phyloP scores from a whole-genome alignment of 2,329 filamentous ascomycete genomes.

The Dothideomycetes sp. region DNA sequence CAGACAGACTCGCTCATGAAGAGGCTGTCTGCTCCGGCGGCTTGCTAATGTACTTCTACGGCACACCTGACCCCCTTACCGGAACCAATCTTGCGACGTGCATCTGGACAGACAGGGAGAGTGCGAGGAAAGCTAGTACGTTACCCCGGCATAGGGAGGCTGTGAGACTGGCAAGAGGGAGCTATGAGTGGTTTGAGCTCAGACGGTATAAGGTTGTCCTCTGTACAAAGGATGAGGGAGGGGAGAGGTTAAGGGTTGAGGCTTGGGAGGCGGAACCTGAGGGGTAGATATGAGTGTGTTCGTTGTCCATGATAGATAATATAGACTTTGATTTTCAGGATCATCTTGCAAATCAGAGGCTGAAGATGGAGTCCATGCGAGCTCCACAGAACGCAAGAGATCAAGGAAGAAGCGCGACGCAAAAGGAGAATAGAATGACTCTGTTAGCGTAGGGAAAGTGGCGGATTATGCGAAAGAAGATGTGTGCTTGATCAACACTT shows the following conservation, averaged over 20 bases:
- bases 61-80: background rate
- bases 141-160: background rate
- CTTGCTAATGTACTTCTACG: constrained; percentile 1
- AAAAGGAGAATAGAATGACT: too few relatives aligned
- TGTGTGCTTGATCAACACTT: too few relatives aligned
- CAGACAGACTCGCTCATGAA: background rate
- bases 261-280: background rate
- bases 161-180: background rate
- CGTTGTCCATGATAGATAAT: too few relatives aligned
- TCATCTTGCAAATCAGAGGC: too few relatives aligned
- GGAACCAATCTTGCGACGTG: background rate
- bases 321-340: too few relatives aligned
- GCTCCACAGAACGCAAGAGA: too few relatives aligned
- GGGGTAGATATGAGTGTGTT: too few relatives aligned
- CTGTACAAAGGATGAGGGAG: too few relatives aligned
- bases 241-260: background rate
- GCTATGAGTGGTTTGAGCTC: background rate
- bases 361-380: too few relatives aligned
- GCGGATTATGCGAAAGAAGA: too few relatives aligned
- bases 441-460: too few relatives aligned
- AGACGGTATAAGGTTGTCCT: background rate
- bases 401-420: too few relatives aligned
- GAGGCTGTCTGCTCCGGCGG: background rate
- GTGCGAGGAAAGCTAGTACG: background rate
- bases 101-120: background rate